These are phyloP conservation scores for Fraxinus excelsior DNA, from an alignment of 257 asterid genomes.

Conservation along the genomic window DNA sequence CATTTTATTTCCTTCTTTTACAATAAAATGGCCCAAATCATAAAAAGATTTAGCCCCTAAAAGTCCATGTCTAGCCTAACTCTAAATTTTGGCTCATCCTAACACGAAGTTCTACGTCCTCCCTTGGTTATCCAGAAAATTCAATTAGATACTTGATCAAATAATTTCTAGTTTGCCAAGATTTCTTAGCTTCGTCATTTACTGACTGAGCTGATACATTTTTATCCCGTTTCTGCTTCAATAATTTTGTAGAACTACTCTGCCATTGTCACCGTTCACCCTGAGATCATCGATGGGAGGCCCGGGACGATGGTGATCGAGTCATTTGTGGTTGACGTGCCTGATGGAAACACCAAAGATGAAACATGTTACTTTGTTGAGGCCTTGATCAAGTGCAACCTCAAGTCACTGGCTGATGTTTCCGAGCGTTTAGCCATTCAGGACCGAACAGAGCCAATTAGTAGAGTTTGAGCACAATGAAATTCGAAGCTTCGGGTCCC, in stretches of 20 bases:
- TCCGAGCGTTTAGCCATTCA: slow-evolving; percentile 73
- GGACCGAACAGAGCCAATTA: slow-evolving; percentile 58
- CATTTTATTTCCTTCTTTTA: too few relatives aligned
- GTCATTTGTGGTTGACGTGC: slow-evolving; percentile 84
- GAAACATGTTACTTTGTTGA: slow-evolving; percentile 82
- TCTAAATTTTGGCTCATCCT: neutral
- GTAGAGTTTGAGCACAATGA: slow-evolving; percentile 32
- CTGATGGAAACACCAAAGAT: slow-evolving; percentile 82
- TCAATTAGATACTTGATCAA: neutral
- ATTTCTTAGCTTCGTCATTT: neutral
- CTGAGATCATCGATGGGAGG: slow-evolving; percentile 74
- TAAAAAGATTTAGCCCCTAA: neutral
- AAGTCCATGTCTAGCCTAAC: neutral
- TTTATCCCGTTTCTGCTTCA: neutral
- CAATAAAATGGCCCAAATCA: neutral
- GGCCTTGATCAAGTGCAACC: slow-evolving; percentile 89
- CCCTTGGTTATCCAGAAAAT: neutral
- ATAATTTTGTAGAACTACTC: slow-evolving; percentile 68
- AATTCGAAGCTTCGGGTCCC: slow-evolving; percentile 23
- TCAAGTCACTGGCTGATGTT: slow-evolving; percentile 80
- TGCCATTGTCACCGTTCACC: slow-evolving; percentile 72
- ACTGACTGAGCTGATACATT: neutral
- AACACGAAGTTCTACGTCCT: neutral
- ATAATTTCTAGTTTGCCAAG: neutral
- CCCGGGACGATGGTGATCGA: slow-evolving; percentile 83